phyloP scores from a whole-genome alignment of 2,329 filamentous ascomycete genomes.

The Cryphonectria radicalis region DNA sequence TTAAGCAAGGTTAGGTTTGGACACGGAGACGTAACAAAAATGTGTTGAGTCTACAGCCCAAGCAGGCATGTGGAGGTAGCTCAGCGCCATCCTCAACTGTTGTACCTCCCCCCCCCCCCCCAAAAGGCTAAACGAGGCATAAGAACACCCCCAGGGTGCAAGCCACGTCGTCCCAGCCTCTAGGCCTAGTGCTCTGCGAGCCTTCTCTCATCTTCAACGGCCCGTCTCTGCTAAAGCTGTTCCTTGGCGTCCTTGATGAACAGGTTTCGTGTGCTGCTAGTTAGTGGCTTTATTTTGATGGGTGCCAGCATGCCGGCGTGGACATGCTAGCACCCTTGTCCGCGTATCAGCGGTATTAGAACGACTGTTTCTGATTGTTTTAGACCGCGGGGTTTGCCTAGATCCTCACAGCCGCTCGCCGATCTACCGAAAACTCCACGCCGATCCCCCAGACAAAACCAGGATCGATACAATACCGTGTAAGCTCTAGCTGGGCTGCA shows the following conservation, averaged over 20 bases:
- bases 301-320: background rate
- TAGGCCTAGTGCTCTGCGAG: background rate
- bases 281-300: background rate
- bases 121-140: too few species aligned
- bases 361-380: background rate
- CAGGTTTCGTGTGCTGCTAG: background rate
- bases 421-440: background rate
- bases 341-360: background rate
- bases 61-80: too few species aligned
- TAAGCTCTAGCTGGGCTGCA: background rate
- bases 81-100: too few species aligned
- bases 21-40: background rate
- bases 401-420: background rate
- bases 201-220: background rate
- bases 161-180: background rate
- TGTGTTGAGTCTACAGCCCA: background rate
- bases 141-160: background rate
- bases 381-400: background rate
- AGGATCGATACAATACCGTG: background rate
- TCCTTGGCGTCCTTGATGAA: background rate
- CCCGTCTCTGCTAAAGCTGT: background rate
- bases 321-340: background rate
- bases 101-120: too few species aligned
- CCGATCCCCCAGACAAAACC: slow-evolving; percentile 3
- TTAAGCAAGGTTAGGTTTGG: background rate